Percentiles rank a stretch among this genome's conserved stretches.
These are phyloP conservation scores for Russula dissimulans DNA, from an alignment of 768 basidiomycete genomes.

Conservation along the genomic window DNA sequence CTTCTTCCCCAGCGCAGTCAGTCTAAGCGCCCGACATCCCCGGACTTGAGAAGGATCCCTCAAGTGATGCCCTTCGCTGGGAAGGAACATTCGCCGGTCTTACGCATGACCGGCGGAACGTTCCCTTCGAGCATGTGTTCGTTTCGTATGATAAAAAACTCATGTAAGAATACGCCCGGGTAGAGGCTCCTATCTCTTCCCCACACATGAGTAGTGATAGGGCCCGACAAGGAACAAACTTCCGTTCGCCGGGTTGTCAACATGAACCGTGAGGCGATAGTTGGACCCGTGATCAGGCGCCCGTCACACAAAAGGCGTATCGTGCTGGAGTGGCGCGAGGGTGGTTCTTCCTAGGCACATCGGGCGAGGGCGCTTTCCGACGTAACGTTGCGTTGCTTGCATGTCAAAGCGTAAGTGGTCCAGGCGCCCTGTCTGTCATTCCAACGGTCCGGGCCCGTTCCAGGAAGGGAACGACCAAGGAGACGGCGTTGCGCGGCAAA, in stretches of 20 bases:
- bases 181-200: background rate
- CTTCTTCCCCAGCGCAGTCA: background rate
- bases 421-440: constrained; percentile 2
- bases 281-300: background rate
- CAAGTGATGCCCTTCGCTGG: background rate
- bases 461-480: background rate
- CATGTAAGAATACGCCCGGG: background rate
- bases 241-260: background rate
- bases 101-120: constrained; percentile 11
- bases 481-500: constrained; percentile 10
- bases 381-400: background rate
- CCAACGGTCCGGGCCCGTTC: background rate
- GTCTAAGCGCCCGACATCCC: constrained; percentile 7
- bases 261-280: background rate
- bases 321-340: background rate
- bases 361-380: background rate
- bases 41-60: constrained; percentile 6
- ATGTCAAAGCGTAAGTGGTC: constrained; percentile 7
- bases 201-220: background rate
- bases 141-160: background rate
- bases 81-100: constrained; percentile 12
- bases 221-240: background rate
- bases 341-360: background rate
- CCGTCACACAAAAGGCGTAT: background rate
- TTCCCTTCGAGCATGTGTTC: background rate